Evolutionary conservation across 2,329 filamentous ascomycete genomes (phyloP), one percentile per base, ranked within the genome.

Genomic region (Venturiaceae sp.): DNA sequence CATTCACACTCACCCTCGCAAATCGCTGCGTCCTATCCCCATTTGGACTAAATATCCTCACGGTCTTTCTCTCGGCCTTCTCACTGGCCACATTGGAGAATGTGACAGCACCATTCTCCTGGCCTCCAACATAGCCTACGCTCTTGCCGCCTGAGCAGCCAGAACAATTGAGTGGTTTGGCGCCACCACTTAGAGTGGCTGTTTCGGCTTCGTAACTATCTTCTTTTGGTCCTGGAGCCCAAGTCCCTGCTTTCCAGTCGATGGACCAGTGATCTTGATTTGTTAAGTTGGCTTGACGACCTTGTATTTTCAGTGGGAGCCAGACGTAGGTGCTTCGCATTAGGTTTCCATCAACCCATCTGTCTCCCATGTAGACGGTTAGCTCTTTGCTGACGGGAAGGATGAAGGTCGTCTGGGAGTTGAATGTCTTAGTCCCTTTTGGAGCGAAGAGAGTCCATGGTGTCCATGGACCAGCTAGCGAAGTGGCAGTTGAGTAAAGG

Each of bases 301-400:
- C 82, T 1, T 72, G 72, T 60, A 85, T 74, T 3, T 66, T 72
- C 0, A 87, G 69, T 0, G 84, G 84, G 0, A 87, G 74, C 84
- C 84, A 87, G 41, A 87, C 71, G 64, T 87, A 87, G 0, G 83
- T 85, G 55, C 78, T 81, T 0, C 78, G 72, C 68, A 78, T 79
- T 0, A 88, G 75, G 62, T 87, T 83, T n/a, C 68, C 67, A 5
- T 75, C 78, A 0, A 81, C 69, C 85, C 85, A 88, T 23, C 85
- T 80, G 69, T 88, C 85, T 21, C 85, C 85, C 70, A 86, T 80
- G 69, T 87, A 88, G 62, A 85, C 77, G 53, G 75, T 74, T 8
- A 68, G 39, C 5, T 64, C 68, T 39, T 72, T 69, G 39, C 72
- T 67, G 28, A 80, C 65, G 4, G 71, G 68, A 21, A 86, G 75